These are phyloP conservation scores for Xerocomus minutiporus DNA, from an alignment of 1,284 basidiomycete genomes.

Conservation along the genomic window DNA sequence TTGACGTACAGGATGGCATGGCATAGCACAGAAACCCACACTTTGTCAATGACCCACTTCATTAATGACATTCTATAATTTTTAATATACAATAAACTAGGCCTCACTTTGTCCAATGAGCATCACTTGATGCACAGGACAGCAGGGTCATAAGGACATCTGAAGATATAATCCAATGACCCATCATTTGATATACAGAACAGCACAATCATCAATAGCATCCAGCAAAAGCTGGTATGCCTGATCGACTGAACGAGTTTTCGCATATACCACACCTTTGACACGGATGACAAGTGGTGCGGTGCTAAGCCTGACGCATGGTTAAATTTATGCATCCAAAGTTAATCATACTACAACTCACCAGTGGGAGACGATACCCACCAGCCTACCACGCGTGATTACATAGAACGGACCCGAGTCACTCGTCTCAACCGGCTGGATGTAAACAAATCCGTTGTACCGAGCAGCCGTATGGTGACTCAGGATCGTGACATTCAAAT, in stretches of 20 bases:
- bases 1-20: too few relatives aligned
- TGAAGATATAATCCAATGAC: too few relatives aligned
- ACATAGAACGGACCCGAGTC: not conserved
- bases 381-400: not conserved
- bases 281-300: not conserved
- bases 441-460: not conserved
- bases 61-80: too few relatives aligned
- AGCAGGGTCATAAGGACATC: too few relatives aligned
- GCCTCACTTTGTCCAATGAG: too few relatives aligned
- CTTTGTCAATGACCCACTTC: too few relatives aligned
- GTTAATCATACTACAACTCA: not conserved
- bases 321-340: not conserved
- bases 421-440: not conserved
- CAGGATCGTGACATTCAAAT: not conserved
- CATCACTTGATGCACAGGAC: too few relatives aligned
- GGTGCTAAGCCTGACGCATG: not conserved
- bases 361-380: not conserved
- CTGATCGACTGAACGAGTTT: not conserved
- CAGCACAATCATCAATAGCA: not conserved
- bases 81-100: too few relatives aligned
- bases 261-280: not conserved
- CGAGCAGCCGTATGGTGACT: not conserved
- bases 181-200: not conserved
- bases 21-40: too few relatives aligned
- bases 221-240: not conserved